Evolutionary conservation across 2,329 filamentous ascomycete species (phyloP), one percentile per base, ranked within the genome.

Genomic region (Ascochyta lentis): DNA sequence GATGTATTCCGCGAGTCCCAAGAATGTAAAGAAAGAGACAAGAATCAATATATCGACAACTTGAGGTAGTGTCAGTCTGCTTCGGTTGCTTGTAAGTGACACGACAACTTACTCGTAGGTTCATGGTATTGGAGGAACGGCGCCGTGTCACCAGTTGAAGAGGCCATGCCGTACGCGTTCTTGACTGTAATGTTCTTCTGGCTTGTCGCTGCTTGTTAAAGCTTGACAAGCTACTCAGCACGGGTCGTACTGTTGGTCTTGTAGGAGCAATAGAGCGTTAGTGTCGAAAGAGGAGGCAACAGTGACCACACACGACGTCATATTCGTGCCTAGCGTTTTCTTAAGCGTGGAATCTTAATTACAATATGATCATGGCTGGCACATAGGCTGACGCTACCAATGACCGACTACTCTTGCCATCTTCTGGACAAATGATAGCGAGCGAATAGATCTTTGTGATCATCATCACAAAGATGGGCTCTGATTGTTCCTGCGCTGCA

Each of bases 11-110:
- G 59, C 39, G 10, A 60, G 46, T 47, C 59, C 53, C 5, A 60
- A 37, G 31, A 53, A 59, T 4, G 56, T 58, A 33, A 64, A 61
- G 44, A 60, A 60, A 8, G 48, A 56, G n/a, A 55, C 29, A 9
- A 60, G 33, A 46, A 58, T 59, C 13, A 54, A 46, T 23, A 58
- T 54, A n/a, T 58, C 54, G 7, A 58, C 54, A 34, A 49, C 52
- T 54, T 34, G 12, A 33, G 29, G 23, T 37, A 33, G n/a, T 39
- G 45, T 52, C 41, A 48, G 42, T 40, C 24, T 9, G 24, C 27
- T 12, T 29, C 3, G 27, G 27, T 29, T 29, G 19, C 33, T 19
- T 35, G 5, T 35, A 9, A 39, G 12, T 23, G 19, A 8, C 15
- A 16, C 2, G 15, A 19, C 34, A 37, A 24, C 37, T 12, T 9